Conservation (phyloP, 2,329 filamentous ascomycete genomes). For the Stagonosporopsis chrysanthemi region DNA sequence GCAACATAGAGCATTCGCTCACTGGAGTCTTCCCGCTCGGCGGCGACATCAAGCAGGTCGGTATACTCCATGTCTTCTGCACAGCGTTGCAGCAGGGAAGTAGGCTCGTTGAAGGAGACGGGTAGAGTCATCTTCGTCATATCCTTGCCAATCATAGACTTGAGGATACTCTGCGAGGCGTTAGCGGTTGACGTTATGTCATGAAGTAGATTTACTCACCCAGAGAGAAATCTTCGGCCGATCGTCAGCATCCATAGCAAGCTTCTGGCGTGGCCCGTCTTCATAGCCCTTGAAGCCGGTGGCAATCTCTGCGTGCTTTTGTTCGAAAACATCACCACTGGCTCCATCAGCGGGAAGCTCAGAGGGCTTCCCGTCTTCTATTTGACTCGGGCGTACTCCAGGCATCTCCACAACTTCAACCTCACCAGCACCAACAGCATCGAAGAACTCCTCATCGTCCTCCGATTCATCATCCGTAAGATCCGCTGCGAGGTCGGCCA, state of each 20-base stretch:
- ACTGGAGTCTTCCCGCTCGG: conserved; percentile 82
- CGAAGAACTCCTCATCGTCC: conserved; percentile 93
- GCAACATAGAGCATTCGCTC: conserved; percentile 95
- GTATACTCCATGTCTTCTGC: conserved; percentile 99
- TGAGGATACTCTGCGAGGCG: conserved; percentile 78
- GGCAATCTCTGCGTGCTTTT: conserved; percentile 70
- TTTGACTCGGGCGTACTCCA: conserved; percentile 37
- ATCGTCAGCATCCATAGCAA: conserved; percentile 92
- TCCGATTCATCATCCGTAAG: conserved; percentile 75
- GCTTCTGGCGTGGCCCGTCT: conserved; percentile 77
- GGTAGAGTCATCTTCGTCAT: conserved; percentile 99
- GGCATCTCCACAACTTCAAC: conserved; percentile 80
- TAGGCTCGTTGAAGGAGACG: conserved; percentile 98
- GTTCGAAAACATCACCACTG: conserved; percentile 58
- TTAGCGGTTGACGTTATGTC: conserved; percentile 30
- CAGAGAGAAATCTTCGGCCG: conserved; percentile 93
- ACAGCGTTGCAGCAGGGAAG: conserved; percentile 90
- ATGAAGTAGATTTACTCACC: conserved; percentile 61
- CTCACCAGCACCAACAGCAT: conserved; percentile 92
- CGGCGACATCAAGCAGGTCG: conserved; percentile 87
- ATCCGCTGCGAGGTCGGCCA: conserved; percentile 72
- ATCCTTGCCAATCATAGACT: conserved; percentile 99
- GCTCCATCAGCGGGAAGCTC: conserved; percentile 24
- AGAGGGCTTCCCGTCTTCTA: conserved; percentile 47
- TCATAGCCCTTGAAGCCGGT: conserved; percentile 90